Conservation (phyloP, 768 basidiomycete species). For the Hydnomerulius pinastri region DNA sequence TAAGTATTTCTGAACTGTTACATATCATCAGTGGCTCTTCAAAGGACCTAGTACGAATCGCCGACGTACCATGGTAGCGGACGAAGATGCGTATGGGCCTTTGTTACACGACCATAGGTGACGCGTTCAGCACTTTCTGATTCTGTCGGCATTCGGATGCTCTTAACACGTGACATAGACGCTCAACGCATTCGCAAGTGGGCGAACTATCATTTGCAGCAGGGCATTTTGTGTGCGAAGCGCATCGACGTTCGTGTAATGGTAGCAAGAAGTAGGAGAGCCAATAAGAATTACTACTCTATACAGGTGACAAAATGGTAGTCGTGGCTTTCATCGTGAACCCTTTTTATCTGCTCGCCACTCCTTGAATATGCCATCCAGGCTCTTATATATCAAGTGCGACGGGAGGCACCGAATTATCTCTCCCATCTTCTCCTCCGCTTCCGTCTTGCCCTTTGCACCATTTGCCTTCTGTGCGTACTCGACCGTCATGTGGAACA, state of each 20-base stretch:
- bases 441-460: conserved; percentile 68
- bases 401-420: conserved; percentile 89
- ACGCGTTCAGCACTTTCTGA: conserved; percentile 32
- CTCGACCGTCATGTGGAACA: conserved; percentile 83
- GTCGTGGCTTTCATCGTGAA: conserved; percentile 38
- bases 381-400: conserved; percentile 83
- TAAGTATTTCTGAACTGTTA: conserved; percentile 91
- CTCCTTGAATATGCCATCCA: conserved; percentile 95
- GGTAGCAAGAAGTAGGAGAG: not conserved
- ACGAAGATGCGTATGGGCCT: conserved; percentile 12
- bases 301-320: conserved; percentile 5
- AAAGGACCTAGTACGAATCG: not conserved
- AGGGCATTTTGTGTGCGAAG: too few species aligned
- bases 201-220: too few species aligned
- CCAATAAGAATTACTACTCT: conserved; percentile 10
- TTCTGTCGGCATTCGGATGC: conserved; percentile 15
- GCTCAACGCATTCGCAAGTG: not conserved
- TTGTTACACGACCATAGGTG: conserved; percentile 20
- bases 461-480: conserved; percentile 73
- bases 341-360: conserved; percentile 86
- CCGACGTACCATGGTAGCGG: conserved; percentile 33
- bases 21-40: conserved; percentile 2
- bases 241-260: too few species aligned
- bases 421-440: conserved; percentile 79
- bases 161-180: conserved; percentile 24